A percentile compares a stretch with the other conserved stretches of the same genome.
Evolutionary conservation across 495 filamentous ascomycete species (phyloP).

Genomic region (Penicillium canariense): DNA sequence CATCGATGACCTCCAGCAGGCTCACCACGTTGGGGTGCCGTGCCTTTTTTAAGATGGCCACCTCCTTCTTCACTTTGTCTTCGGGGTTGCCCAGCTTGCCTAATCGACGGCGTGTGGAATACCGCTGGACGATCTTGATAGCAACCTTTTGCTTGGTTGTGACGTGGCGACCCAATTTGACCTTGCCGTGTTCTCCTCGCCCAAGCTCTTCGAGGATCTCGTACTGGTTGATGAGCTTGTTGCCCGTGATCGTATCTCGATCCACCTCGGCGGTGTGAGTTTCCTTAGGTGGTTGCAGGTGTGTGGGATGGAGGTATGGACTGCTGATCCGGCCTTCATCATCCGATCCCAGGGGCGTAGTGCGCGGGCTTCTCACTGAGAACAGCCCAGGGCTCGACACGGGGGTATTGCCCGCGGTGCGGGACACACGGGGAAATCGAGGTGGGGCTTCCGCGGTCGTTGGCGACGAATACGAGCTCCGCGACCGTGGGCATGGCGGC

Average conservation of each 20-base stretch:
- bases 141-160: conserved; percentile 79
- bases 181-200: conserved; percentile 93
- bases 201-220: conserved; percentile 95
- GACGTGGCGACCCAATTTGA: conserved; percentile 84
- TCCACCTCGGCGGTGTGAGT: conserved; percentile 90
- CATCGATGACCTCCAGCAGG: conserved; percentile 94
- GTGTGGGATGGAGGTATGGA: conserved; percentile 63
- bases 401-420: conserved; percentile 64
- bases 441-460: conserved; percentile 38
- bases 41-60: conserved; percentile 97
- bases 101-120: conserved; percentile 86
- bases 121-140: conserved; percentile 98
- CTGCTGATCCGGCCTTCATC: conserved; percentile 47
- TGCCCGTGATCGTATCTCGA: conserved; percentile 78
- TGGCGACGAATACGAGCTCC: conserved; percentile 19
- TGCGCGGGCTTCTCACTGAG: conserved; percentile 46
- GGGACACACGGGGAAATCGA: conserved; percentile 32
- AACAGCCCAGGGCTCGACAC: conserved; percentile 68
- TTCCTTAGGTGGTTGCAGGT: conserved; percentile 62
- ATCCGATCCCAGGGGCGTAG: conserved; percentile 46
- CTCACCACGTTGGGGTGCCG: conserved; percentile 93
- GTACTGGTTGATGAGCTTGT: conserved; percentile 96
- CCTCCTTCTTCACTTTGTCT: conserved; percentile 94
- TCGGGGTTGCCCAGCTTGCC: conserved; percentile 73
- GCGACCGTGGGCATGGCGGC: conserved; percentile 38